phyloP scores from a whole-genome alignment of 441 rosid species.

The Theobroma grandiflorum region DNA sequence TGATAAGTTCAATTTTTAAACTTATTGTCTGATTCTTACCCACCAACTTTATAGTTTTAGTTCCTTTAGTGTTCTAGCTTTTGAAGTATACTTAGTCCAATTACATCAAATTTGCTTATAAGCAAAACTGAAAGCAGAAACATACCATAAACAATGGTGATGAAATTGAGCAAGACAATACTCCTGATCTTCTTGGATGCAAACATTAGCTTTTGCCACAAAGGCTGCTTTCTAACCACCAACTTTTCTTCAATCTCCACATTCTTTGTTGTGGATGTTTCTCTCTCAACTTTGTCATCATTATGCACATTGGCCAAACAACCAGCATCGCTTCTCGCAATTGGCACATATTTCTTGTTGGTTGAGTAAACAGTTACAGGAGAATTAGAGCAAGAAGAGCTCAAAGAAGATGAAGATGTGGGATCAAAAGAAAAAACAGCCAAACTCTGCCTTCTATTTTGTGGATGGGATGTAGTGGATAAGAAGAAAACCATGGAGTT shows the following conservation, averaged over 20 bases:
- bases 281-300: slow-evolving; percentile 5
- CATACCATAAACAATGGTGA: slow-evolving; percentile 62
- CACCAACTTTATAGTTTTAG: neutral
- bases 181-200: slow-evolving; percentile 59
- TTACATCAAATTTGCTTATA: neutral
- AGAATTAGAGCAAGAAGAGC: slow-evolving; percentile 1
- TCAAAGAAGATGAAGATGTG: slow-evolving; percentile 4
- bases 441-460: slow-evolving; percentile 16
- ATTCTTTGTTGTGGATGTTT: neutral
- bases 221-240: slow-evolving; percentile 40
- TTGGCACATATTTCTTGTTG: slow-evolving; percentile 5
- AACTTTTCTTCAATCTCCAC: slow-evolving; percentile 25
- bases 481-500: neutral
- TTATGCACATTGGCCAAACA: slow-evolving; percentile 5
- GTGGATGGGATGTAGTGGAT: neutral
- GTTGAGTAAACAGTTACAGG: slow-evolving; percentile 14
- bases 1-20: neutral
- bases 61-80: neutral
- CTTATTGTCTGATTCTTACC: neutral
- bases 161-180: slow-evolving; percentile 58
- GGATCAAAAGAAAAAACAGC: slow-evolving; percentile 18
- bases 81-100: neutral
- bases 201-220: slow-evolving; percentile 50
- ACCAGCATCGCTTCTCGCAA: slow-evolving; percentile 5
- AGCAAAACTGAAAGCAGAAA: neutral